phyloP scores from a whole-genome alignment of 139 green algal species.

The Chlamydomonas sp. region DNA sequence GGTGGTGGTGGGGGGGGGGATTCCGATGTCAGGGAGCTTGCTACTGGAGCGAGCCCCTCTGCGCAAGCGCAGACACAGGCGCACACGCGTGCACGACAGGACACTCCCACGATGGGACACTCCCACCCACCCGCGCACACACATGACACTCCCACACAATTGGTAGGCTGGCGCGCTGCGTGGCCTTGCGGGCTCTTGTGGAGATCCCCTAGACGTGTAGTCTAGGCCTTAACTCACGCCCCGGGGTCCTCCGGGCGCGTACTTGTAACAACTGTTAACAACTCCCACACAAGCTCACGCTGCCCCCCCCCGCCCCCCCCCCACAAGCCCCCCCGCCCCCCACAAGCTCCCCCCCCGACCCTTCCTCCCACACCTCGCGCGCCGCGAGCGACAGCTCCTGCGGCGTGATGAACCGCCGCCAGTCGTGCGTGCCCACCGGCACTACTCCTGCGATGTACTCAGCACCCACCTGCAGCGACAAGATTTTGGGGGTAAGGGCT shows the following conservation, averaged over 20 bases:
- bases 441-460: constrained; percentile 69
- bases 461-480: too few species aligned
- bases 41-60: too few species aligned
- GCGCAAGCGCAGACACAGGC: too few species aligned
- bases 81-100: too few species aligned
- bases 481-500: too few species aligned
- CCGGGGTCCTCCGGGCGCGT: neutral
- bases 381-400: constrained; percentile 61
- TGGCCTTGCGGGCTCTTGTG: too few species aligned
- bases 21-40: neutral
- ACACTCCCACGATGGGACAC: too few species aligned
- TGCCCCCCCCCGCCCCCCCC: neutral
- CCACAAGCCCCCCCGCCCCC: too few species aligned
- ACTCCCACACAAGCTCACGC: neutral
- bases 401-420: constrained; percentile 85
- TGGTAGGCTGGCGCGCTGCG: too few species aligned
- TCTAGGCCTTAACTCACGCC: neutral
- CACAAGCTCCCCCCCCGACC: too few species aligned
- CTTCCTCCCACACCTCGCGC: neutral
- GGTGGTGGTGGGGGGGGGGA: neutral
- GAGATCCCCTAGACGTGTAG: neutral
- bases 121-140: too few species aligned
- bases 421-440: constrained; percentile 77
- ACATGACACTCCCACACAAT: too few species aligned
- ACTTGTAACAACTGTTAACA: neutral